Percentiles rank a stretch among this genome's conserved stretches.
These are phyloP conservation scores for Perkinsus olseni DNA, from an alignment of 169 alveolate genomes.

Conservation along the genomic window DNA sequence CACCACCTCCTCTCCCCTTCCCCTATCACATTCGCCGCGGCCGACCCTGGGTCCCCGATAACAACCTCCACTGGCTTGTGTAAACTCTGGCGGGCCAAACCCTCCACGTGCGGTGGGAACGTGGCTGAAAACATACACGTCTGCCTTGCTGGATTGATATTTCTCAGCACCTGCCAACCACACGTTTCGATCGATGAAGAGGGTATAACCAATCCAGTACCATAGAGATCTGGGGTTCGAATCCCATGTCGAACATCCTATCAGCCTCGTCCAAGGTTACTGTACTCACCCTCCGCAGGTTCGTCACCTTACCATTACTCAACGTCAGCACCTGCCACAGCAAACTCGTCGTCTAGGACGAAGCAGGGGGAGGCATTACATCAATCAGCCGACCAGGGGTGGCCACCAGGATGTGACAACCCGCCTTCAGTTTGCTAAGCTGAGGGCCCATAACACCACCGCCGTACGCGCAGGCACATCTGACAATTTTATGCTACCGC, in stretches of 20 bases:
- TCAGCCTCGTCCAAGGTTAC: constrained; percentile 98
- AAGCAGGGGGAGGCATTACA: background rate
- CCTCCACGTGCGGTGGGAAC: constrained; percentile 90
- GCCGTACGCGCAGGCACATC: constrained; percentile 70
- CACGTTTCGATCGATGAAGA: too few relatives aligned
- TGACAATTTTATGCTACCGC: constrained; percentile 12
- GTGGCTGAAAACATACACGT: constrained; percentile 97
- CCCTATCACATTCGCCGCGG: constrained; percentile 33
- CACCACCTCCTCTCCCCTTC: background rate
- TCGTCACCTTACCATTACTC: constrained; percentile 79
- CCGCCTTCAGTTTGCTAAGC: constrained; percentile 76
- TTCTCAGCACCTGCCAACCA: background rate
- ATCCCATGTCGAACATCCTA: constrained; percentile 93
- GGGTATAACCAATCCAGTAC: constrained; percentile 58
- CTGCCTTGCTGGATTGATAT: constrained; percentile 74
- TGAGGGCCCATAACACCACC: constrained; percentile 86
- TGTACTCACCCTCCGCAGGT: constrained; percentile 82
- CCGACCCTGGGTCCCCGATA: constrained; percentile 55
- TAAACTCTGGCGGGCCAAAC: constrained; percentile 85
- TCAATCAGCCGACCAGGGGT: constrained; percentile 93
- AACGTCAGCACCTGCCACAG: constrained; percentile 66
- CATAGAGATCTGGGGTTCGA: constrained; percentile 91
- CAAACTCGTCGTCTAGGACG: background rate
- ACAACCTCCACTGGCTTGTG: constrained; percentile 91
- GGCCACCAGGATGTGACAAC: constrained; percentile 90